Base-by-base conservation (phyloP, 2,329 filamentous ascomycete genomes). In the Penicillium thymicola region DNA sequence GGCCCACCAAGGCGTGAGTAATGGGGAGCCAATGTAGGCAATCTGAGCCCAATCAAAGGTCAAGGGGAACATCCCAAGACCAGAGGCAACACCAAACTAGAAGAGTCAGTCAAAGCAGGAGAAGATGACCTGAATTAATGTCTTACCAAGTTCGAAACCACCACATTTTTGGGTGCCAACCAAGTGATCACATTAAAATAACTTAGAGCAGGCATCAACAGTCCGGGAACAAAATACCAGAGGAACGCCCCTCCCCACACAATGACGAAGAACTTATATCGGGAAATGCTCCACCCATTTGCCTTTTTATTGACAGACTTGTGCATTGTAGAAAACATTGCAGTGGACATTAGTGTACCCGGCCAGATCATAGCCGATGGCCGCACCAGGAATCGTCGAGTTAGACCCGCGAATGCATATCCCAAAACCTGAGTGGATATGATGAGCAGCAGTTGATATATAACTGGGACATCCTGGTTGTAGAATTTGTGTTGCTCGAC, bases 11-110 rank as follows among this genome's bases (percentile, higher is more conserved):
- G 90, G 90, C 0, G 90, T 91, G 16, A 94, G 81, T 7, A 95
- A 78, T 0, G 89, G 91, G 4, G 90, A 94, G 16, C 91, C 91
- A 65, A 95, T 94, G 68, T 93, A 85, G 0, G 91, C 90, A 60
- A 96, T 87, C 69, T 96, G 91, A 0, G 89, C 89, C 91, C 91
- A 96, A 76, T 96, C 91, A 67, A 96, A 95, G 0, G 91, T 95
- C 66, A 96, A 71, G 0, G 91, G 91, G 59, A 95, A 91, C 34
- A 96, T 76, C 0, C 90, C 90, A 14, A 96, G 81, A 2, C 91
- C 91, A 2, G 90, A 93, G n/a, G 86, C 83, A 16, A 93, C 88
- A 16, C 91, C 91, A 68, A 95, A 95, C 61, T 81, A 60, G 2
- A 13, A 25, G 38, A 48, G 42, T 48, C 16, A 44, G n/a, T 11